Conservation (phyloP, 345 rosid species). For the Boechera retrofracta region DNA sequence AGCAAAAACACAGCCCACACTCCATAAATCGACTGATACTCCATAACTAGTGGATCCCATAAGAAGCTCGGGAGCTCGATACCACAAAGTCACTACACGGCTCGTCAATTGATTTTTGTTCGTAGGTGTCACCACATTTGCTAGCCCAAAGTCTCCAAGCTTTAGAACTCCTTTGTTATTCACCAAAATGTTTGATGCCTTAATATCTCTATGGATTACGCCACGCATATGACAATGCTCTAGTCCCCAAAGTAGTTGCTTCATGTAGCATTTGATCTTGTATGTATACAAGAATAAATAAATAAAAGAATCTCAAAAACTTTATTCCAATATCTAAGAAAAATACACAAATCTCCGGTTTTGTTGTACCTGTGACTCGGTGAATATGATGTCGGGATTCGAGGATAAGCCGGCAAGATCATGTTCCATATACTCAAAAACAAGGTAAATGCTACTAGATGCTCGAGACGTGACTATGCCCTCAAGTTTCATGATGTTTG, state of each 20-base stretch:
- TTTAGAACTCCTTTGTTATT: slow-evolving; percentile 72
- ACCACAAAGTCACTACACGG: slow-evolving; percentile 85
- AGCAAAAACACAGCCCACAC: slow-evolving; percentile 80
- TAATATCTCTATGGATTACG: slow-evolving; percentile 75
- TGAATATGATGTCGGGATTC: slow-evolving; percentile 60
- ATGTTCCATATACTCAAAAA: slow-evolving; percentile 87
- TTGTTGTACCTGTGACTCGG: slow-evolving; percentile 61
- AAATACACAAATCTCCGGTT: neutral
- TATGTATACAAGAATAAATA: neutral
- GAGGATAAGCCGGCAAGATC: slow-evolving; percentile 77
- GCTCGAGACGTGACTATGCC: slow-evolving; percentile 72
- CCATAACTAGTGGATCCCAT: slow-evolving; percentile 82
- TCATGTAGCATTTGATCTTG: slow-evolving; percentile 81
- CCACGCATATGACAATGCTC: slow-evolving; percentile 82
- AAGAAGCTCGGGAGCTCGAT: slow-evolving; percentile 84
- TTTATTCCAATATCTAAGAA: neutral
- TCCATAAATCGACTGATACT: slow-evolving; percentile 75
- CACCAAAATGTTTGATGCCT: slow-evolving; percentile 72
- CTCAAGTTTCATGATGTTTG: slow-evolving; percentile 71
- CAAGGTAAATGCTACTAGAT: slow-evolving; percentile 69
- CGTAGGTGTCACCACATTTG: slow-evolving; percentile 55
- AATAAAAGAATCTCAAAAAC: neutral
- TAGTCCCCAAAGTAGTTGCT: slow-evolving; percentile 65
- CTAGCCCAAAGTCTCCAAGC: slow-evolving; percentile 79
- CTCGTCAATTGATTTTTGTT: slow-evolving; percentile 68